These are phyloP conservation scores for Boletus barrowsii DNA, from an alignment of 768 basidiomycete species.

Conservation along the genomic window DNA sequence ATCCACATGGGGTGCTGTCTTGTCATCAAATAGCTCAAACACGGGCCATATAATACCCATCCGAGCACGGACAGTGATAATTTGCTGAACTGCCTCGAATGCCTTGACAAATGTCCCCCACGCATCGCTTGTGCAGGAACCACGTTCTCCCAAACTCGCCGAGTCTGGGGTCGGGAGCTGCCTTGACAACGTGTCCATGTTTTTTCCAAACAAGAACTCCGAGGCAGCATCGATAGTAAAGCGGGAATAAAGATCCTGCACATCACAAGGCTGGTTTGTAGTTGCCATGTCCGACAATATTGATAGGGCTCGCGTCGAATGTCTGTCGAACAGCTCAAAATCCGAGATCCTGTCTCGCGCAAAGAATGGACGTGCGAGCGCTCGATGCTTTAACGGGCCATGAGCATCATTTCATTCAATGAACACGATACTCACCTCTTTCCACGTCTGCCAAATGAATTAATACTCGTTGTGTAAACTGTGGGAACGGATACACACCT, in stretches of 20 bases:
- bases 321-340: slow-evolving; percentile 63
- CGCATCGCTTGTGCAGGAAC: slow-evolving; percentile 54
- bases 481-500: slow-evolving; percentile 37
- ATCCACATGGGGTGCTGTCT: slow-evolving; percentile 32
- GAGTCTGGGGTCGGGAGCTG: slow-evolving; percentile 49
- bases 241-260: slow-evolving; percentile 64
- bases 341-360: slow-evolving; percentile 69
- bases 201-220: slow-evolving; percentile 69
- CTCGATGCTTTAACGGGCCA: slow-evolving; percentile 48
- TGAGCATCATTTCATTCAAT: slow-evolving; percentile 1
- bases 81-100: slow-evolving; percentile 40
- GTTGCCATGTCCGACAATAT: slow-evolving; percentile 43
- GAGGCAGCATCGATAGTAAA: slow-evolving; percentile 72
- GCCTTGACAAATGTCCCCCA: slow-evolving; percentile 56
- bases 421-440: slow-evolving; percentile 43
- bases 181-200: slow-evolving; percentile 56
- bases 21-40: slow-evolving; percentile 40
- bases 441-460: slow-evolving; percentile 48
- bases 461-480: slow-evolving; percentile 1
- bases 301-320: slow-evolving; percentile 45
- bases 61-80: slow-evolving; percentile 33
- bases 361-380: slow-evolving; percentile 70
- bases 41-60: slow-evolving; percentile 43
- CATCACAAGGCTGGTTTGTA: slow-evolving; percentile 48
- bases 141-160: slow-evolving; percentile 51